Evolutionary conservation across 2,329 filamentous ascomycete genomes (phyloP).

Genomic region (Sordariomycetes sp.): DNA sequence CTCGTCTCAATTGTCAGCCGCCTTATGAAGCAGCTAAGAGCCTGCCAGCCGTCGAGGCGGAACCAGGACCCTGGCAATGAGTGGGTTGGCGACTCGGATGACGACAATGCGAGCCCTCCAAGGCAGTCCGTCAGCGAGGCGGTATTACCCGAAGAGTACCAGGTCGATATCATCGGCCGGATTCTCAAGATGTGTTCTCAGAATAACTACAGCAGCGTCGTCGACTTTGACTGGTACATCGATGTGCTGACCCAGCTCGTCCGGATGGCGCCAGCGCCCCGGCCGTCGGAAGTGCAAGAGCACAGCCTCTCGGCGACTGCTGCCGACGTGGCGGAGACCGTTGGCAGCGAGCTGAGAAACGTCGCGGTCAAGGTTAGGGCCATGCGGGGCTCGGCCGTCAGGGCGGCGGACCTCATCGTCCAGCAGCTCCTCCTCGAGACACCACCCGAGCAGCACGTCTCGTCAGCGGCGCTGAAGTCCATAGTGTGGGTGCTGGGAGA

Average conservation of each 20-base stretch:
- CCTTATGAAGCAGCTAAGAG: conserved; percentile 74
- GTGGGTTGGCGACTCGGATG: conserved; percentile 3
- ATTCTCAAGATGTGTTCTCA: conserved; percentile 83
- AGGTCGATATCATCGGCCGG: conserved; percentile 64
- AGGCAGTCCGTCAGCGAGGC: not conserved
- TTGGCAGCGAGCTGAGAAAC: conserved; percentile 79
- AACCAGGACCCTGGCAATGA: not conserved
- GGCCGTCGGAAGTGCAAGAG: conserved; percentile 21
- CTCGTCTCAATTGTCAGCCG: conserved; percentile 73
- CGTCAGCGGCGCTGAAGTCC: conserved; percentile 56
- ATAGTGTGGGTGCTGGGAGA: conserved; percentile 82
- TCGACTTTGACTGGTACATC: conserved; percentile 96
- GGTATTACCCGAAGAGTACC: conserved; percentile 70
- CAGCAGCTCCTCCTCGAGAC: conserved; percentile 39
- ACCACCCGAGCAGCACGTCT: conserved; percentile 40
- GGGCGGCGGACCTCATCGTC: conserved; percentile 68
- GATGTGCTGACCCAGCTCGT: conserved; percentile 79
- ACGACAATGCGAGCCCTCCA: conserved; percentile 31
- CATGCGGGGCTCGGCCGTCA: conserved; percentile 66
- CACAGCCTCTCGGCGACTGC: conserved; percentile 10
- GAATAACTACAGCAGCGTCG: conserved; percentile 73
- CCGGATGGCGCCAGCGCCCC: conserved; percentile 47
- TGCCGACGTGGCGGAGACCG: conserved; percentile 48
- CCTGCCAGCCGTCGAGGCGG: conserved; percentile 21
- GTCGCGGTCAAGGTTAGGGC: conserved; percentile 84